Evolutionary conservation across 192 early-diverging fungal genomes (phyloP).

Genomic region (Cladochytrium replicatum): DNA sequence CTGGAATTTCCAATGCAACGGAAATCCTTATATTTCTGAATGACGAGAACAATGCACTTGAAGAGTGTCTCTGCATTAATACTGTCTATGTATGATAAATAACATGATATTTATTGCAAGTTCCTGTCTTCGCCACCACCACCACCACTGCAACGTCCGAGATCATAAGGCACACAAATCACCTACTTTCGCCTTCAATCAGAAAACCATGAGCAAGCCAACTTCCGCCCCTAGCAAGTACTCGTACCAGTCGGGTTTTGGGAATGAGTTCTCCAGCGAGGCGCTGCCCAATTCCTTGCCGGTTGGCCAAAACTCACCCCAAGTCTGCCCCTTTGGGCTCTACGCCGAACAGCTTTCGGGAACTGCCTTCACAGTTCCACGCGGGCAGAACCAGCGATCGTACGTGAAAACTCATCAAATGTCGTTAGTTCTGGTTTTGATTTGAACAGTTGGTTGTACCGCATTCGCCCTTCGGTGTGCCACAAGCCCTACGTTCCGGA

Average conservation of each 20-base stretch:
- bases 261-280: slow-evolving; percentile 80
- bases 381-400: slow-evolving; percentile 69
- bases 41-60: slow-evolving; percentile 36
- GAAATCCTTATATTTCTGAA: slow-evolving; percentile 42
- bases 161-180: too few species aligned
- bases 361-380: slow-evolving; percentile 78
- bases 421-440: not conserved
- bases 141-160: too few species aligned
- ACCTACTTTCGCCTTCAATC: too few species aligned
- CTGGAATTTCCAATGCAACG: too few species aligned
- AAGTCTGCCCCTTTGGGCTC: slow-evolving; percentile 76
- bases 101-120: too few species aligned
- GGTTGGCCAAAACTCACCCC: slow-evolving; percentile 83
- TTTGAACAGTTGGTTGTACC: slow-evolving; percentile 77
- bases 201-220: too few species aligned
- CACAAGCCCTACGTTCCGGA: slow-evolving; percentile 61
- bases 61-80: slow-evolving; percentile 38
- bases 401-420: slow-evolving; percentile 18
- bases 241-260: slow-evolving; percentile 71
- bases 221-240: too few species aligned
- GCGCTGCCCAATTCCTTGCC: slow-evolving; percentile 74
- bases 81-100: slow-evolving; percentile 21
- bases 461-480: slow-evolving; percentile 82
- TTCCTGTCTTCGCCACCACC: too few species aligned
- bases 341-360: slow-evolving; percentile 94